A percentile compares a stretch with the other conserved stretches of the same genome.
phyloP scores from a whole-genome alignment of 2,329 filamentous ascomycete genomes.

The Epichloe elymi region DNA sequence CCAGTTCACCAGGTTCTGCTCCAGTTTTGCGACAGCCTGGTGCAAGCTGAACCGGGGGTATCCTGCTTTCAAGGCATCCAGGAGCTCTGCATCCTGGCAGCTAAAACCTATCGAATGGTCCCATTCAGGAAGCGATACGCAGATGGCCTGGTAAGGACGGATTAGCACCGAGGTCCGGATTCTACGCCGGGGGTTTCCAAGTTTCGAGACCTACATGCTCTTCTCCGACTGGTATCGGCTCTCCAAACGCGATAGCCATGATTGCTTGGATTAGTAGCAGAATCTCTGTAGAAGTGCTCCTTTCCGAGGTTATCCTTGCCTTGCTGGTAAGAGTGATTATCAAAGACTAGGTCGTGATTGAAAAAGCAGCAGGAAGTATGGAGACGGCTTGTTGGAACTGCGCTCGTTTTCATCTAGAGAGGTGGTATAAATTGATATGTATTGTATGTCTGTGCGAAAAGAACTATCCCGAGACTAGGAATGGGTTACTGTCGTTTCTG shows the following conservation, averaged over 20 bases:
- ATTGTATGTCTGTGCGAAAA: no score
- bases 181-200: not conserved
- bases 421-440: no score
- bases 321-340: no score
- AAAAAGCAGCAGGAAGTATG: no score
- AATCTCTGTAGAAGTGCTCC: not conserved
- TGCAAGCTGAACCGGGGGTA: not conserved
- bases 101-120: not conserved
- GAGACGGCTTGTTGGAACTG: no score
- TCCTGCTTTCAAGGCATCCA: not conserved
- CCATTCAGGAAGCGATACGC: not conserved
- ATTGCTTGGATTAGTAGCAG: not conserved
- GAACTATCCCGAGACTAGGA: no score
- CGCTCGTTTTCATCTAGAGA: no score
- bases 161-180: not conserved
- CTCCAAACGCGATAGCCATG: not conserved
- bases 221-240: not conserved
- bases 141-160: not conserved
- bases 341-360: no score
- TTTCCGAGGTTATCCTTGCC: no score
- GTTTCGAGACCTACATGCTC: not conserved
- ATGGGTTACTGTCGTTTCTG: no score
- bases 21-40: not conserved
- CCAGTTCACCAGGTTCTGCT: not conserved
- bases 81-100: not conserved